Evolutionary conservation across 1,284 basidiomycete species (phyloP).

Genomic region (Cronartium quercuum): DNA sequence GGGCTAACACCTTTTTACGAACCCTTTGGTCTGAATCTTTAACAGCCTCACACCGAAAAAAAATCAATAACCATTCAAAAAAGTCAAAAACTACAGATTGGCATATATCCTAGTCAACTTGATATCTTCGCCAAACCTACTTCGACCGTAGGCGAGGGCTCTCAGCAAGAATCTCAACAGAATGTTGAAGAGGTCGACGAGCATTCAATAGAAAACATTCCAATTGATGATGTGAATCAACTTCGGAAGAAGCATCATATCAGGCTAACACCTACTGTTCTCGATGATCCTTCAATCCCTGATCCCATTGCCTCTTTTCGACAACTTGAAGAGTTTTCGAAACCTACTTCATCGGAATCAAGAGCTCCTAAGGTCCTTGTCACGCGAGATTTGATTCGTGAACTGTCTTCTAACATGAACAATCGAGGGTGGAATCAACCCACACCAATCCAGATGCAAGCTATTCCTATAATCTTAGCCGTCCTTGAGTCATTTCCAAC

Average conservation of each 20-base stretch:
- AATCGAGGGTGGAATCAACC: not conserved
- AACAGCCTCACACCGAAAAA: not conserved
- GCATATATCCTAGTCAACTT: not conserved
- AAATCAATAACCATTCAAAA: not conserved
- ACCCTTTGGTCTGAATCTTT: not conserved
- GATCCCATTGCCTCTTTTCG: not conserved
- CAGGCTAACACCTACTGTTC: not conserved
- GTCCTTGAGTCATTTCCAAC: constrained; percentile 33
- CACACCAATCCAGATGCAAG: constrained; percentile 45
- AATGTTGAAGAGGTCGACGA: not conserved
- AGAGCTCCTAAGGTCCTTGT: not conserved
- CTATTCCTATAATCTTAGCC: constrained; percentile 49
- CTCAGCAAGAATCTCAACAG: not conserved
- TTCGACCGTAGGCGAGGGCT: not conserved
- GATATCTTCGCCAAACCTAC: not conserved
- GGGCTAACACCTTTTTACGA: not conserved
- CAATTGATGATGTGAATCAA: not conserved
- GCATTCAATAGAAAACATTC: not conserved
- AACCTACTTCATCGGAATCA: not conserved
- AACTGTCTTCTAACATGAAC: not conserved
- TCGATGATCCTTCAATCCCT: not conserved
- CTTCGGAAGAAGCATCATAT: not conserved
- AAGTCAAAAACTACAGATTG: not conserved
- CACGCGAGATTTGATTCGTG: not conserved
- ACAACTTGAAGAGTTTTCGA: not conserved